These are phyloP conservation scores for Symbiodinium natans DNA, from an alignment of 73 alveolate species.

Conservation along the genomic window DNA sequence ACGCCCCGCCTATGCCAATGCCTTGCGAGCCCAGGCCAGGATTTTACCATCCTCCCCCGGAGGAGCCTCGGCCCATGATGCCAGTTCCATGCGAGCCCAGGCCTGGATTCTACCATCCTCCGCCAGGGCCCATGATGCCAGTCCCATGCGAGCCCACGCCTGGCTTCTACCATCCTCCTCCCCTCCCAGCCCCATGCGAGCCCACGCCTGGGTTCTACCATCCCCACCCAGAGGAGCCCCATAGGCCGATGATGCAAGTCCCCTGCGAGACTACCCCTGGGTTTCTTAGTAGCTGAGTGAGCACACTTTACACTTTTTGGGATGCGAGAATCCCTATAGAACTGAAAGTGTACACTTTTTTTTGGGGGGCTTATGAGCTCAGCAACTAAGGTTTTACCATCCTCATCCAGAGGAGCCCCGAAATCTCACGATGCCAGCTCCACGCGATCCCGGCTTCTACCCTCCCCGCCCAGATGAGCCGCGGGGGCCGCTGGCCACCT, in stretches of 20 bases:
- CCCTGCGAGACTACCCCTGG: not conserved
- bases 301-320: too few species aligned
- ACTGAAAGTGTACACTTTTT: too few species aligned
- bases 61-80: not conserved
- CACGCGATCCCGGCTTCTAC: not conserved
- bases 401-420: not conserved
- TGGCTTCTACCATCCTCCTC: not conserved
- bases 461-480: not conserved
- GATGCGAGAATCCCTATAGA: too few species aligned
- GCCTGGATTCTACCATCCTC: not conserved
- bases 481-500: not conserved
- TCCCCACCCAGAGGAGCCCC: not conserved
- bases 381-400: not conserved
- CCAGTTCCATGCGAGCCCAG: not conserved
- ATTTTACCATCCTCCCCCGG: not conserved
- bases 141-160: not conserved
- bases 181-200: not conserved
- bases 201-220: not conserved
- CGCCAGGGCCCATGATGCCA: not conserved
- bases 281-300: too few species aligned
- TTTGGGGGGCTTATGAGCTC: too few species aligned
- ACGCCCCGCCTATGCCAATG: not conserved
- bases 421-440: not conserved
- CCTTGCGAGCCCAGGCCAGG: not conserved
- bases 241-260: not conserved